These are phyloP conservation scores for Oryza meridionalis DNA, from an alignment of 176 grass and related monocot genomes.

Conservation along the genomic window DNA sequence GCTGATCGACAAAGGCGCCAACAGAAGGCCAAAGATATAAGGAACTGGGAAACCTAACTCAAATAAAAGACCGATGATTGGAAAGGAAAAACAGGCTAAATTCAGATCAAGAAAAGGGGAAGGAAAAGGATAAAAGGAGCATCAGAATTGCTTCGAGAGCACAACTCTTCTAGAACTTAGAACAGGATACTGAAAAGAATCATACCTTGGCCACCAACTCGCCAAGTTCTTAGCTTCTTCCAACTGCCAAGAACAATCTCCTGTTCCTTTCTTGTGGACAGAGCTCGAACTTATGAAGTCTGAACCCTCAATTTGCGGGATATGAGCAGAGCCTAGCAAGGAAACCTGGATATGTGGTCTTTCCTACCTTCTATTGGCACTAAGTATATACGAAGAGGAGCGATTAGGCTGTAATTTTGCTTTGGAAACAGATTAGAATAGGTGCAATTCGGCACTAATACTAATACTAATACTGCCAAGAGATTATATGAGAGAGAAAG, in stretches of 20 bases:
- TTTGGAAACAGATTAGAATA: background rate
- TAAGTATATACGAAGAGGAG: background rate
- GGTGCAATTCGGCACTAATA: background rate
- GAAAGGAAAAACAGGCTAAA: background rate
- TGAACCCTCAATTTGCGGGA: constrained; percentile 13
- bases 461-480: background rate
- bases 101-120: background rate
- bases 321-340: constrained; percentile 1
- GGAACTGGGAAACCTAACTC: background rate
- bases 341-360: constrained; percentile 12
- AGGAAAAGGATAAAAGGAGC: background rate
- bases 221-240: background rate
- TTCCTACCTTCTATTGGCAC: constrained; percentile 24
- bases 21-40: background rate
- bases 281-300: background rate
- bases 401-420: constrained; percentile 21
- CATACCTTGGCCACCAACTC: constrained; percentile 27
- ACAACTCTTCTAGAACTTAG: background rate
- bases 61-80: background rate
- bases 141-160: background rate
- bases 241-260: constrained; percentile 4
- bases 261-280: background rate
- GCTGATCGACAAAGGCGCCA: background rate
- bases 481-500: background rate
- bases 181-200: background rate